These are phyloP conservation scores for Talaromyces stipitatus DNA, from an alignment of 495 filamentous ascomycete genomes.

Conservation along the genomic window DNA sequence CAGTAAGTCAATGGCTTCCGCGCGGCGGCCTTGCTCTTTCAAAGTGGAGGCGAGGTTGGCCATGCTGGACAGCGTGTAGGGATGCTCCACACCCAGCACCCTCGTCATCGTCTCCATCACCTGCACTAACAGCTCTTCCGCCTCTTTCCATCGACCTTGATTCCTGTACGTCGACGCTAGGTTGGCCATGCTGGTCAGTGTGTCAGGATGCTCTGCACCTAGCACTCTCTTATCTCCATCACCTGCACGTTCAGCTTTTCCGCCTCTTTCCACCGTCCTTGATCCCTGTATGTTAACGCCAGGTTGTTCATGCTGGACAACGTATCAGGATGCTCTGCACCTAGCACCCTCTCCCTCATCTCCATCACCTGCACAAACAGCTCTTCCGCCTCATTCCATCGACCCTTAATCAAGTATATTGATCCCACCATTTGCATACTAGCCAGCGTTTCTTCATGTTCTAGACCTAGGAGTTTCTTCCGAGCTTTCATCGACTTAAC, in stretches of 20 bases:
- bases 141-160: conserved; percentile 6
- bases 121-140: too few species aligned
- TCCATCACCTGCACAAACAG: too few species aligned
- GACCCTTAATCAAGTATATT: conserved; percentile 18
- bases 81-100: conserved; percentile 12
- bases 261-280: conserved; percentile 16
- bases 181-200: conserved; percentile 23
- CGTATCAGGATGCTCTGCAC: conserved; percentile 14
- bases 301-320: conserved; percentile 17
- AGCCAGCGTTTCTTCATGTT: conserved; percentile 8
- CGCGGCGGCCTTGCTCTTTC: conserved; percentile 12
- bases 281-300: conserved; percentile 14
- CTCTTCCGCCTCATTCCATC: conserved; percentile 20
- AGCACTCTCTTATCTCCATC: too few species aligned
- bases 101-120: conserved; percentile 10
- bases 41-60: conserved; percentile 14
- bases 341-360: too few species aligned
- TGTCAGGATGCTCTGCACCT: conserved; percentile 24
- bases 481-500: conserved; percentile 7
- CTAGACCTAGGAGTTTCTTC: conserved; percentile 6
- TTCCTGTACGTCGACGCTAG: conserved; percentile 12
- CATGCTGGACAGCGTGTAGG: conserved; percentile 23
- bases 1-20: conserved; percentile 12
- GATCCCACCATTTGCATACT: neutral
- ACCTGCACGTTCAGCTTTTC: neutral